phyloP scores from a whole-genome alignment of 1,284 basidiomycete species.

The Sphagnurus paluster region DNA sequence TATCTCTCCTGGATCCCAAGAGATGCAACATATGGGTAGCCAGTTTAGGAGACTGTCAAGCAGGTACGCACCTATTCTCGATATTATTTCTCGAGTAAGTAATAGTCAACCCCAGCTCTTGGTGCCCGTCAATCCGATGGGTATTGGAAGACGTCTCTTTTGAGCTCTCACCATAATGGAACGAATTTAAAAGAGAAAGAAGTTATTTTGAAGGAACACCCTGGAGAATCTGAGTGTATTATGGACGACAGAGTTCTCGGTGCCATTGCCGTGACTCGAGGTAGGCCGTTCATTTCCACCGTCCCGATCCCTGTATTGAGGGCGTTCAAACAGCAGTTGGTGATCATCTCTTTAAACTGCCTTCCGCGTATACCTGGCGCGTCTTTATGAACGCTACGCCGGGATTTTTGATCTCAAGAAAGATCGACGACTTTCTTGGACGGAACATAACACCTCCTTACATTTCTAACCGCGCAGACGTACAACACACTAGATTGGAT shows the following conservation, averaged over 20 bases:
- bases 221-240: conserved; percentile 51
- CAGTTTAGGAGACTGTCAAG: conserved; percentile 66
- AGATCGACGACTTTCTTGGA: conserved; percentile 38
- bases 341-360: conserved; percentile 64
- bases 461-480: conserved; percentile 52
- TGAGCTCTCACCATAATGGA: conserved; percentile 61
- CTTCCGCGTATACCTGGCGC: conserved; percentile 52
- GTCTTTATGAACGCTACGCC: conserved; percentile 49
- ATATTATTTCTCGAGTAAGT: background rate
- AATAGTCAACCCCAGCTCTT: conserved; percentile 37
- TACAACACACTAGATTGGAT: conserved; percentile 37
- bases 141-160: conserved; percentile 35
- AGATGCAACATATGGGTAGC: conserved; percentile 59
- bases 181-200: conserved; percentile 46
- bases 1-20: conserved; percentile 54
- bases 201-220: conserved; percentile 52
- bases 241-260: conserved; percentile 58
- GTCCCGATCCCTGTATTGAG: too few relatives aligned
- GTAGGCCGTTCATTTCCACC: too few relatives aligned
- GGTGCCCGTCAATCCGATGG: conserved; percentile 37
- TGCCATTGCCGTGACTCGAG: conserved; percentile 65
- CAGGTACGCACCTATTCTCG: conserved; percentile 40
- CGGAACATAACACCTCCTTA: conserved; percentile 62
- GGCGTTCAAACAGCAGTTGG: conserved; percentile 56
- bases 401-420: conserved; percentile 45